Evolutionary conservation across 306 rosid genomes (phyloP).

Genomic region (Fagus crenata): DNA sequence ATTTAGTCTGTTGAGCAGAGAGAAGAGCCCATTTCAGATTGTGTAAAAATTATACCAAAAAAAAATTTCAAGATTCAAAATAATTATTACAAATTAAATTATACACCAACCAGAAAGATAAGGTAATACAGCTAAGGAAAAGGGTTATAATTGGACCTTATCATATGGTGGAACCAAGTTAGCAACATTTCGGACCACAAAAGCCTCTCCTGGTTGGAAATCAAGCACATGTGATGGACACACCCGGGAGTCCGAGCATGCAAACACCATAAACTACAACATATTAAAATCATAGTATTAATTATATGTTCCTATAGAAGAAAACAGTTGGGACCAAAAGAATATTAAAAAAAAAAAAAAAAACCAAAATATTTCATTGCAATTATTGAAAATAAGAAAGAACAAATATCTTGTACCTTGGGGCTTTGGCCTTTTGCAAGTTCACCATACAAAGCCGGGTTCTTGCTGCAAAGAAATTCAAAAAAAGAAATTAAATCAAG

Average conservation of each 20-base stretch:
- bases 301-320: neutral
- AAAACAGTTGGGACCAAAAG: neutral
- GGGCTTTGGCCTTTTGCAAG: slow-evolving; percentile 96
- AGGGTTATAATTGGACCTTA: slow-evolving; percentile 40
- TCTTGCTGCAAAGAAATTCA: slow-evolving; percentile 45
- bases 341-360: neutral
- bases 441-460: slow-evolving; percentile 76
- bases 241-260: slow-evolving; percentile 97
- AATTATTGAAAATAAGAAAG: neutral
- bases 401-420: slow-evolving; percentile 42
- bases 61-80: neutral
- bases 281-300: neutral
- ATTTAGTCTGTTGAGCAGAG: slow-evolving; percentile 47
- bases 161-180: slow-evolving; percentile 92
- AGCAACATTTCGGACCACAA: slow-evolving; percentile 93
- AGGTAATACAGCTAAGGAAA: neutral
- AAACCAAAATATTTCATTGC: neutral
- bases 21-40: neutral
- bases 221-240: slow-evolving; percentile 95
- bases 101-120: neutral
- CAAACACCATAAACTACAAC: slow-evolving; percentile 89
- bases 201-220: slow-evolving; percentile 98
- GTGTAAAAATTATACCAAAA: neutral
- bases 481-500: neutral
- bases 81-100: neutral